phyloP scores from a whole-genome alignment of 2,329 filamentous ascomycete species.

The Cladosporium cucumerinum region DNA sequence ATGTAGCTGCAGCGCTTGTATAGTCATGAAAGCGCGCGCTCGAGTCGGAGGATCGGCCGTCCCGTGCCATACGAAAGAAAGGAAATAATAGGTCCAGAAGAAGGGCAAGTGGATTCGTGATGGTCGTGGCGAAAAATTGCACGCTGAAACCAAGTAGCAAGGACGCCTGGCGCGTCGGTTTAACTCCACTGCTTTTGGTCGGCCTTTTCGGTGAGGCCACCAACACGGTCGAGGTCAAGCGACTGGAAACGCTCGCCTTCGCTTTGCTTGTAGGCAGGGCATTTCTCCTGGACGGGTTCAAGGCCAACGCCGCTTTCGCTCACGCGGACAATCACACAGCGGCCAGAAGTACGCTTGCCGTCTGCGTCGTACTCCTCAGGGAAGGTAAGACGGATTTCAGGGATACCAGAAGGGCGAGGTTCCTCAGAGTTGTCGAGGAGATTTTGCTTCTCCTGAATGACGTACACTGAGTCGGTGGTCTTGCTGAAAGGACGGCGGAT shows the following conservation, averaged over 20 bases:
- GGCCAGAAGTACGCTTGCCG: slow-evolving; percentile 76
- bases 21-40: slow-evolving; percentile 11
- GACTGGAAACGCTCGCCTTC: slow-evolving; percentile 77
- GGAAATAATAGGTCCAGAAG: slow-evolving; percentile 4
- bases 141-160: slow-evolving; percentile 11
- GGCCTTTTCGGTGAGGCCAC: slow-evolving; percentile 89
- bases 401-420: slow-evolving; percentile 69
- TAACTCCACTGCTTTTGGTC: slow-evolving; percentile 15
- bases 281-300: slow-evolving; percentile 74
- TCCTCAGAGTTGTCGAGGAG: slow-evolving; percentile 73
- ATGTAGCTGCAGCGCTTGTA: slow-evolving; percentile 6
- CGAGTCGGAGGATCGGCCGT: slow-evolving; percentile 10
- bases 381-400: slow-evolving; percentile 97
- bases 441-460: slow-evolving; percentile 75
- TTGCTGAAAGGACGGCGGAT: slow-evolving; percentile 58
- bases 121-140: slow-evolving; percentile 14
- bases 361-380: slow-evolving; percentile 86
- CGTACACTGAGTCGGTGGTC: slow-evolving; percentile 62
- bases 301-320: slow-evolving; percentile 85
- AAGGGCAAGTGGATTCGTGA: slow-evolving; percentile 18
- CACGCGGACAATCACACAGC: slow-evolving; percentile 87
- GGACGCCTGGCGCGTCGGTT: slow-evolving; percentile 5
- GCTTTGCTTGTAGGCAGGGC: slow-evolving; percentile 86
- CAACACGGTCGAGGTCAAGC: slow-evolving; percentile 90
- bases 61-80: slow-evolving; percentile 14